phyloP scores from a whole-genome alignment of 2,329 filamentous ascomycete genomes.

The Aspergillus sp. region DNA sequence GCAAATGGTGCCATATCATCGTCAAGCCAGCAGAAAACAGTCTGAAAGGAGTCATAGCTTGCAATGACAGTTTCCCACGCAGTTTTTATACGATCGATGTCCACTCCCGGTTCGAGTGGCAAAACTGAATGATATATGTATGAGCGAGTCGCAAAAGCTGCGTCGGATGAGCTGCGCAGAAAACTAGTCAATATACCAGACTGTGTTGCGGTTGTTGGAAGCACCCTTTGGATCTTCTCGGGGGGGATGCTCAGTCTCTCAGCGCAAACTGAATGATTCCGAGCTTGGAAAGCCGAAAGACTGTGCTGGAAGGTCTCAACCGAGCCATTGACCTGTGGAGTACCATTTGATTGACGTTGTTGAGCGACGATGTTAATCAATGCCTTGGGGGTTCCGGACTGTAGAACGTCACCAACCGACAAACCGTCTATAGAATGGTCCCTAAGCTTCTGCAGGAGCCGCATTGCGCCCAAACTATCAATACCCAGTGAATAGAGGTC shows the following conservation, averaged over 20 bases:
- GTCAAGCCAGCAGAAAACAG: constrained; percentile 35
- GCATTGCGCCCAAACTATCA: constrained; percentile 41
- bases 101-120: constrained; percentile 24
- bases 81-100: constrained; percentile 23
- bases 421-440: constrained; percentile 27
- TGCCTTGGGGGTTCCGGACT: constrained; percentile 27
- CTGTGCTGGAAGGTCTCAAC: background rate
- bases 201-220: constrained; percentile 39
- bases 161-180: constrained; percentile 23
- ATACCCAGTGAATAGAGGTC: constrained; percentile 32
- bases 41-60: constrained; percentile 36
- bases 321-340: background rate
- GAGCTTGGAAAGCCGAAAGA: constrained; percentile 21
- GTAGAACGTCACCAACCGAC: constrained; percentile 33
- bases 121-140: constrained; percentile 38
- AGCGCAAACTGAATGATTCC: constrained; percentile 21
- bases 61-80: constrained; percentile 29
- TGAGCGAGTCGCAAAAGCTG: constrained; percentile 21
- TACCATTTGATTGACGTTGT: background rate
- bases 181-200: constrained; percentile 41
- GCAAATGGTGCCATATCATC: constrained; percentile 39
- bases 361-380: constrained; percentile 22
- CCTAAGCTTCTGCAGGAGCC: constrained; percentile 33
- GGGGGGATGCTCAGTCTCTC: constrained; percentile 20
- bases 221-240: constrained; percentile 28